phyloP scores from a whole-genome alignment of 2,329 filamentous ascomycete species.

The Fusarium sp. region DNA sequence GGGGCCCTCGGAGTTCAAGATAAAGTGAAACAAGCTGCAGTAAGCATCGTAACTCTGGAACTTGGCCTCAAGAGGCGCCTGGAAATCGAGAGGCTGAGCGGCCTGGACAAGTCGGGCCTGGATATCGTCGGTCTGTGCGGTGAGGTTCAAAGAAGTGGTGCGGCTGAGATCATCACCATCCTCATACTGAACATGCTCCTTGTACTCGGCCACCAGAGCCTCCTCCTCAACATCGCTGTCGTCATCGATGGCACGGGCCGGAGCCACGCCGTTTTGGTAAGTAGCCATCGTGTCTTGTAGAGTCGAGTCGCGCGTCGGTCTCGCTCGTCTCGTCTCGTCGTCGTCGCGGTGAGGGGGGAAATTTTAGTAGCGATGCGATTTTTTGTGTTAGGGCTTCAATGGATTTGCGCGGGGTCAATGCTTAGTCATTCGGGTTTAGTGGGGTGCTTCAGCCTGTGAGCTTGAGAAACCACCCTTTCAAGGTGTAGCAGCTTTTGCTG shows the following conservation, averaged over 20 bases:
- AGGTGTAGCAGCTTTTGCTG: background rate
- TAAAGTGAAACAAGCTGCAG: slow-evolving; percentile 99
- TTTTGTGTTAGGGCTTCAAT: slow-evolving; percentile 51
- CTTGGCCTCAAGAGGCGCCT: slow-evolving; percentile 93
- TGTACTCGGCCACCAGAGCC: slow-evolving; percentile 93
- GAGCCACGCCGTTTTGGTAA: slow-evolving; percentile 68
- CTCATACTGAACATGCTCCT: slow-evolving; percentile 94
- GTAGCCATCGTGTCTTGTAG: slow-evolving; percentile 60
- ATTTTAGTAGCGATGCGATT: slow-evolving; percentile 44
- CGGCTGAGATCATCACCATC: slow-evolving; percentile 83
- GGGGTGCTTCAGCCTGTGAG: slow-evolving; percentile 40
- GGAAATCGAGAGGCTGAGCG: slow-evolving; percentile 94
- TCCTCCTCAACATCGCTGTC: slow-evolving; percentile 97
- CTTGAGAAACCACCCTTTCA: slow-evolving; percentile 16
- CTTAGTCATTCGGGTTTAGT: slow-evolving; percentile 29
- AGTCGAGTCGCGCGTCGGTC: slow-evolving; percentile 44
- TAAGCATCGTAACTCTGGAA: slow-evolving; percentile 99
- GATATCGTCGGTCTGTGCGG: slow-evolving; percentile 85
- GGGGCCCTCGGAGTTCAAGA: slow-evolving; percentile 98
- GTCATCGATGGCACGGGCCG: slow-evolving; percentile 70
- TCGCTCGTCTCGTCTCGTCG: slow-evolving; percentile 39
- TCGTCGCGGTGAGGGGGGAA: slow-evolving; percentile 45
- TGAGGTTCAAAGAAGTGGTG: slow-evolving; percentile 72
- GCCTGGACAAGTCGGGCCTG: slow-evolving; percentile 91
- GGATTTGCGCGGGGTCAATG: slow-evolving; percentile 32